Evolutionary conservation across 2,329 filamentous ascomycete genomes (phyloP).

Genomic region (Penicillium sp.): DNA sequence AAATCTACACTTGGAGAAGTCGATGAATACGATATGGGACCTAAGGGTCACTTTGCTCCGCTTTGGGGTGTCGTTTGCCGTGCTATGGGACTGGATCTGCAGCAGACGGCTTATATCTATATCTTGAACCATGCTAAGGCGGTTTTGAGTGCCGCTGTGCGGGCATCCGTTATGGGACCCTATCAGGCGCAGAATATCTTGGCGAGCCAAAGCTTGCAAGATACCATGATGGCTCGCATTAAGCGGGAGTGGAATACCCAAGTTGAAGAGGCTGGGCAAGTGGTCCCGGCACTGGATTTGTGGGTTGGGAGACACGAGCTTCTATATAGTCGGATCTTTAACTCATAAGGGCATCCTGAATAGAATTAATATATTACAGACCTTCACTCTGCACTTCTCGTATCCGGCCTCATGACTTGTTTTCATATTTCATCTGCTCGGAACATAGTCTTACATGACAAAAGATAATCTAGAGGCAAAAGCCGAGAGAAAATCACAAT

Average conservation of each 20-base stretch:
- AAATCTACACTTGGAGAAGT: conserved; percentile 31
- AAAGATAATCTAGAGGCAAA: conserved; percentile 18
- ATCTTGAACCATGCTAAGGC: conserved; percentile 66
- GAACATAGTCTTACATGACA: conserved; percentile 36
- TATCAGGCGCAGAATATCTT: conserved; percentile 64
- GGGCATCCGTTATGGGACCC: conserved; percentile 65
- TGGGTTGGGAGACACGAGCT: conserved; percentile 67
- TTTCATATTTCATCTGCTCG: conserved; percentile 26
- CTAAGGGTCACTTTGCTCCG: conserved; percentile 60
- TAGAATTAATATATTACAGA: neutral
- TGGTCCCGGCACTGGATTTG: conserved; percentile 62
- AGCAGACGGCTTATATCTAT: conserved; percentile 61
- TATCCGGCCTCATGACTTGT: conserved; percentile 14
- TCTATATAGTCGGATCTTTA: conserved; percentile 67
- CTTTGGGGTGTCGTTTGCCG: conserved; percentile 60
- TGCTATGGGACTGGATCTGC: conserved; percentile 53
- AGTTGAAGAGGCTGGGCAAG: conserved; percentile 60
- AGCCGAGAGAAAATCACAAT: conserved; percentile 13
- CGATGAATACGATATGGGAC: conserved; percentile 33
- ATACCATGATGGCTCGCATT: conserved; percentile 53
- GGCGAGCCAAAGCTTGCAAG: conserved; percentile 54
- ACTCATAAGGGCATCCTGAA: conserved; percentile 49
- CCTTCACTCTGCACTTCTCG: neutral
- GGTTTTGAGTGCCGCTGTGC: conserved; percentile 62
- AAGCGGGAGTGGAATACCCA: conserved; percentile 49